A percentile compares a stretch with the other conserved stretches of the same genome.
Evolutionary conservation across 2,329 filamentous ascomycete species (phyloP).

Genomic region (Aureobasidium musti): DNA sequence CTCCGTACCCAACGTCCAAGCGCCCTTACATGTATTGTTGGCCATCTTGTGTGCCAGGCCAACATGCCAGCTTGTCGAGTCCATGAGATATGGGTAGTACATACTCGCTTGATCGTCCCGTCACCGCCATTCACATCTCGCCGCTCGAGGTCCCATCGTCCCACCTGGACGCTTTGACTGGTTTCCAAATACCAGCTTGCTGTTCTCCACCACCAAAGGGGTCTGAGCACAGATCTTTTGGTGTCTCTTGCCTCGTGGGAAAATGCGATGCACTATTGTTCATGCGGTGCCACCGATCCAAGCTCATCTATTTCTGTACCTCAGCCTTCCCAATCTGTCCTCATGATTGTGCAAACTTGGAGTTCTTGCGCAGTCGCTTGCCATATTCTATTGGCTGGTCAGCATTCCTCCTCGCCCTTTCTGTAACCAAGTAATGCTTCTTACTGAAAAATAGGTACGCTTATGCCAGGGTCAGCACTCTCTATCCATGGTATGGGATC

Average conservation of each 20-base stretch:
- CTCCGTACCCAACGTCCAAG: neutral
- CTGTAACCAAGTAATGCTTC: conserved; percentile 14
- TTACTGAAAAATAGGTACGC: conserved; percentile 51
- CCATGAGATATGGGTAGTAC: conserved; percentile 2
- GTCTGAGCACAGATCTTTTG: conserved; percentile 18
- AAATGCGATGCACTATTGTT: conserved; percentile 24
- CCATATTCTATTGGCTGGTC: conserved; percentile 42
- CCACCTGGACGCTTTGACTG: neutral
- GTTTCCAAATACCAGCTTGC: neutral
- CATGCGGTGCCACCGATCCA: conserved; percentile 19
- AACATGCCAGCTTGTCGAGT: conserved; percentile 6
- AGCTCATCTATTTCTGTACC: conserved; percentile 27
- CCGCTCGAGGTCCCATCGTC: neutral
- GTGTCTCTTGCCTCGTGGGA: conserved; percentile 25
- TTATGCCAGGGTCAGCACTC: conserved; percentile 34
- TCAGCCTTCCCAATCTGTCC: conserved; percentile 21
- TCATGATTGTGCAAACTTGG: conserved; percentile 48
- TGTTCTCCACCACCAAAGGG: conserved; percentile 5
- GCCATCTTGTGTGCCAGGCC: neutral
- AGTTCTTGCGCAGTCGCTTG: conserved; percentile 51
- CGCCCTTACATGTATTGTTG: neutral
- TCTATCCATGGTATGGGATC: conserved; percentile 35
- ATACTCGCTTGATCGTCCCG: conserved; percentile 26
- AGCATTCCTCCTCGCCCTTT: conserved; percentile 14
- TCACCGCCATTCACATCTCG: conserved; percentile 22